Evolutionary conservation across 2,329 filamentous ascomycete genomes (phyloP), one percentile per base, ranked within the genome.

Genomic region (Nemania sp.): DNA sequence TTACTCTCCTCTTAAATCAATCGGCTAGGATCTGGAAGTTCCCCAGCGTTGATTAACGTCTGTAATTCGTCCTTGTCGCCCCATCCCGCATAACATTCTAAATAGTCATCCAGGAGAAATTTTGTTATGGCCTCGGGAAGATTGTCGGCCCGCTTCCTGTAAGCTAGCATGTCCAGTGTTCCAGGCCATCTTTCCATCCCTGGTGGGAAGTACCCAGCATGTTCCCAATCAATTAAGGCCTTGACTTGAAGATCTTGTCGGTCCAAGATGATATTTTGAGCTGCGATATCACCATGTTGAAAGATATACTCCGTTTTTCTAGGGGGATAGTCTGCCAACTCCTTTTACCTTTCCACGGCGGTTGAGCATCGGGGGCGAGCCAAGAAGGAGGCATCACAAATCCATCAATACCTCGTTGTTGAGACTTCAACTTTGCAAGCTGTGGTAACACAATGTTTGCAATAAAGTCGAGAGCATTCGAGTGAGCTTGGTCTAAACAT

Each of bases 341-440:
- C 29, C 8, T 32, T 32, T 32, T 32, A 8, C 29, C 29, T 32
- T 32, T 32, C 29, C 29, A 32, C 29, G 29, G 29, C 29, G 29
- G 29, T 32, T 32, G 29, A 32, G 29, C 29, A 32, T 43, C 18
- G 41, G 41, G 41, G 41, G 41, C 41, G 41, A 43, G 41, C 41
- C 41, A 43, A n/a, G 41, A n/a, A 43, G 41, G 41, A 43, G 41
- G 41, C 41, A 43, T 43, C 41, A 43, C 41, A 43, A 43, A 43
- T 43, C 41, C 18, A 43, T 43, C 41, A 43, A 43, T 43, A 43
- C 41, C 41, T 43, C 41, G 41, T 43, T 43, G 41, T 43, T 13
- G 41, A n/a, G 41, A 43, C 41, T 43, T 43, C 41, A 43, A 43
- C 41, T 43, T 13, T n/a, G 5, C 18, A 43, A 43, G 18, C 41